Evolutionary conservation across 2,329 filamentous ascomycete genomes (phyloP), one percentile per base, ranked within the genome.

Genomic region (Fusarium tjaetaba): DNA sequence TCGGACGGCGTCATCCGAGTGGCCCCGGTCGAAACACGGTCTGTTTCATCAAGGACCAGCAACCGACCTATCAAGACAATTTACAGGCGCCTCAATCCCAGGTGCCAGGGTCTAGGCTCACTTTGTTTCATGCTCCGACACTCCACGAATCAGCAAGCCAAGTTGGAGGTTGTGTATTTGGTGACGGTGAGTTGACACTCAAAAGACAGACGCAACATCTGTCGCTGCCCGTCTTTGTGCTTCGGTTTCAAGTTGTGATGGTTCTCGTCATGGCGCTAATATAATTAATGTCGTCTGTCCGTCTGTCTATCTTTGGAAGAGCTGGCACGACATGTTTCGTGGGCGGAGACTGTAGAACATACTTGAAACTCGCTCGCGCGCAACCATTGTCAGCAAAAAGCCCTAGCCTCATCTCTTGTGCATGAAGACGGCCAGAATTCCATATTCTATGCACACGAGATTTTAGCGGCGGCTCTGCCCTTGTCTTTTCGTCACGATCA

Each of bases 1-100:
- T 70, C 60, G 32, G 59, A 55, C 68, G 39, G 74, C 65, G 71
- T 74, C 66, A 71, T 71, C 68, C 63, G 65, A 75, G 67, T 63
- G 68, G 46, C 66, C 73, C 73, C 70, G 56, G 77, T 75, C 70
- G 77, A 79, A 79, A 79, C 77, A 68, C 70, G 61, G 71, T 70
- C 71, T 62, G 77, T 79, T 79, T 79, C 77, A 79, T 73, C 71
- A 65, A 67, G 52, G 65, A 49, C 76, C 73, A 56, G 68, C 59
- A 32, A 30, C 57, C 61, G 65, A 53, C 77, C 77, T 78, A 79
- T 79, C 77, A 79, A 66, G 63, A 38, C 63, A 65, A 68, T 68
- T 64, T 56, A 49, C 70, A 75, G 68, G 71, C 66, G 76, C 76
- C 68, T 72, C 70, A 65, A 57, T 69, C 63, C 73, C 68, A 73